Percentiles rank a stretch among this genome's conserved stretches.
phyloP scores from a whole-genome alignment of 768 basidiomycete genomes.

The Leccinum uliginosum region DNA sequence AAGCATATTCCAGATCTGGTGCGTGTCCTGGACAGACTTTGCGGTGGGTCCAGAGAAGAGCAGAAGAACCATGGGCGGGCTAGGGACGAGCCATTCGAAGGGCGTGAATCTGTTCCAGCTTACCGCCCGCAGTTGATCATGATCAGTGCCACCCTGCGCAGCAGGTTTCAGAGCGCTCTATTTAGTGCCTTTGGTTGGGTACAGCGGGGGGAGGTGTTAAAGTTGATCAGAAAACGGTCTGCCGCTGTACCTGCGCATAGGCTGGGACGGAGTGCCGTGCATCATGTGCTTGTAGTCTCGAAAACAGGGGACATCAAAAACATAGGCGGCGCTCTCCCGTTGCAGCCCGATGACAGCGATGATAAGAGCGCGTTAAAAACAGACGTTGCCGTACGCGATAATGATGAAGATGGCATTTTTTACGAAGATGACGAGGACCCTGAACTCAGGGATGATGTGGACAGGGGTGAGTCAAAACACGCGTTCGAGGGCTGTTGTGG shows the following conservation, averaged over 20 bases:
- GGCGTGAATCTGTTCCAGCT: constrained; percentile 1
- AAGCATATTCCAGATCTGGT: constrained; percentile 58
- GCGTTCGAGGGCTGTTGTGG: neutral
- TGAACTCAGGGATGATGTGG: constrained; percentile 14
- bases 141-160: constrained; percentile 67
- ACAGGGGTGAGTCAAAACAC: constrained; percentile 19
- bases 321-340: constrained; percentile 41
- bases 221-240: constrained; percentile 24
- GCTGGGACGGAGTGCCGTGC: constrained; percentile 30
- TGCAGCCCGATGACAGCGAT: neutral
- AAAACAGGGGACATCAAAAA: constrained; percentile 50
- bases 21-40: constrained; percentile 56
- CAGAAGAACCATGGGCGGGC: neutral
- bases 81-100: constrained; percentile 9
- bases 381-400: neutral
- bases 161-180: constrained; percentile 37
- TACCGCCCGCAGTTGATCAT: constrained; percentile 57
- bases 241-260: constrained; percentile 25
- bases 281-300: constrained; percentile 62
- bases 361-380: neutral
- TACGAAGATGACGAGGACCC: constrained; percentile 22
- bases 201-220: constrained; percentile 35
- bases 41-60: constrained; percentile 30
- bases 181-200: constrained; percentile 60
- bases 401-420: constrained; percentile 18